Conservation (phyloP, 164 flowering plant genomes). For the Chimonanthus salicifolius region DNA sequence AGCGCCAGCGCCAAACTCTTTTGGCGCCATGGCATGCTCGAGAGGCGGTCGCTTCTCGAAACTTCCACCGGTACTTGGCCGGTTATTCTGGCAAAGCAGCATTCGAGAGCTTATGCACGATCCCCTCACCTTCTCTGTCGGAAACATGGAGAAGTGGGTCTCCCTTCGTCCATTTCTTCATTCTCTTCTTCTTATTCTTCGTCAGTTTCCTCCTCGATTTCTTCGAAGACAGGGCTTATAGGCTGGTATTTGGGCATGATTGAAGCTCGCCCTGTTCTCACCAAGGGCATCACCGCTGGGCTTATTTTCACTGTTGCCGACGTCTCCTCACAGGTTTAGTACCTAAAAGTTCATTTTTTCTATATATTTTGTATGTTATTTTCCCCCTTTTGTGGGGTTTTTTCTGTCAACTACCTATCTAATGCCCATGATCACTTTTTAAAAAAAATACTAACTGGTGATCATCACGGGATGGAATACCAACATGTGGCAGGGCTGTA, state of each 20-base stretch:
- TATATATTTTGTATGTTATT: not conserved
- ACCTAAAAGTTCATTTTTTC: not conserved
- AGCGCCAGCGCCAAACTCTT: not conserved
- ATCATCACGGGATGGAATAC: no score
- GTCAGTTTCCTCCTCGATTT: not conserved
- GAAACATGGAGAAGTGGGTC: not conserved
- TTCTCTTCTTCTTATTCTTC: not conserved
- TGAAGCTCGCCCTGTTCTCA: constrained; percentile 61
- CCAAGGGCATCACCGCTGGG: constrained; percentile 65
- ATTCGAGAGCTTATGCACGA: not conserved
- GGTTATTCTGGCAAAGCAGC: not conserved
- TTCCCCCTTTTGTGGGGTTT: no score
- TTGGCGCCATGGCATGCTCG: not conserved
- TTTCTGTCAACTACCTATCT: no score
- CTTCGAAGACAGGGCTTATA: not conserved
- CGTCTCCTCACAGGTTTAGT: constrained; percentile 62
- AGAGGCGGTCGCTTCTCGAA: not conserved
- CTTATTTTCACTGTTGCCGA: constrained; percentile 83
- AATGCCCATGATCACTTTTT: no score
- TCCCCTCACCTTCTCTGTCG: not conserved
- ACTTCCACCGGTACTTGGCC: not conserved
- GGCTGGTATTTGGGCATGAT: constrained; percentile 80
- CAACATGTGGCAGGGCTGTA: no score
- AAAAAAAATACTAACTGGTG: no score
- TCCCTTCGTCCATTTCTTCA: not conserved